Evolutionary conservation across 257 asterid genomes (phyloP).

Genomic region (Cinchona pubescens): DNA sequence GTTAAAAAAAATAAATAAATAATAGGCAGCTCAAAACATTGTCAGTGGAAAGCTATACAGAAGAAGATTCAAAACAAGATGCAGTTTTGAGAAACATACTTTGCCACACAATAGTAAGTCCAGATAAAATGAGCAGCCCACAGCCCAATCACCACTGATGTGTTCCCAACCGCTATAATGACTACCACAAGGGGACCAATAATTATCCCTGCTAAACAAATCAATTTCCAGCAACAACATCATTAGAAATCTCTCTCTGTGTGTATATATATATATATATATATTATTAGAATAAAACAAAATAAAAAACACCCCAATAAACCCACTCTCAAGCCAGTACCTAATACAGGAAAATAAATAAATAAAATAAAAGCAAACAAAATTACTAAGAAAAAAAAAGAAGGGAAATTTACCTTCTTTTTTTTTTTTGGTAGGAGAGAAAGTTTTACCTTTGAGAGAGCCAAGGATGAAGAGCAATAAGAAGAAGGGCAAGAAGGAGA

Average conservation of each 20-base stretch:
- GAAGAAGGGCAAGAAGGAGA: conserved; percentile 83
- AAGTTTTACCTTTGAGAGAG: conserved; percentile 70
- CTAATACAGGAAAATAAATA: neutral
- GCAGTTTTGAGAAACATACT: conserved; percentile 31
- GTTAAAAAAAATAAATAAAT: neutral
- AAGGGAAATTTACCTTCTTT: too few species aligned
- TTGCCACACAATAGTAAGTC: conserved; percentile 74
- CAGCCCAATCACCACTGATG: conserved; percentile 74
- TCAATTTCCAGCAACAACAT: neutral
- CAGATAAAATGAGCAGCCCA: conserved; percentile 88
- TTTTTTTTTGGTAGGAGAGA: too few species aligned
- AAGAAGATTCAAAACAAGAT: neutral
- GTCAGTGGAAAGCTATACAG: neutral
- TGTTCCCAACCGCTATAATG: conserved; percentile 55
- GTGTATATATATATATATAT: too few species aligned
- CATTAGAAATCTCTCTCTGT: too few species aligned
- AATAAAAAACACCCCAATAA: neutral
- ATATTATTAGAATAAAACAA: neutral
- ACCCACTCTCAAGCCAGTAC: neutral
- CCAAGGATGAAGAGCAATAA: conserved; percentile 68
- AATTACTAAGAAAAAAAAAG: neutral
- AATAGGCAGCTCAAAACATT: neutral
- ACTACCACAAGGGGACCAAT: conserved; percentile 49
- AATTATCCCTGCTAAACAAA: conserved; percentile 56
- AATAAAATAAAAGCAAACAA: neutral